A percentile compares a stretch with the other conserved stretches of the same genome.
phyloP scores from a whole-genome alignment of 352 stramenopile species.

The Phytopythium mirpurense region DNA sequence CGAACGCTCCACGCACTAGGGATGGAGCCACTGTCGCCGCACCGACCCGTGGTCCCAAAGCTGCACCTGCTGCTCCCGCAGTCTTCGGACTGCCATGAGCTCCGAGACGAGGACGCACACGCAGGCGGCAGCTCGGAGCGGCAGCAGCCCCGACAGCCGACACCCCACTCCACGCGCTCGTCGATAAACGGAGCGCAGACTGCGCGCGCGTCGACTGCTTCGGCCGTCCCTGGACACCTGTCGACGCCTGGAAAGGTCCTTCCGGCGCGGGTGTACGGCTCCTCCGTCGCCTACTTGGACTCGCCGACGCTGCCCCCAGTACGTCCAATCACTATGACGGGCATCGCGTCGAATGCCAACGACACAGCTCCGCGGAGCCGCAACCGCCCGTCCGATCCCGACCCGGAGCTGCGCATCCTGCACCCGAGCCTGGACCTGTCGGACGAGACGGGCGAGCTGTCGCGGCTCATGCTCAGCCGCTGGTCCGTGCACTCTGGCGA shows the following conservation, averaged over 20 bases:
- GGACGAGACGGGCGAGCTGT: conserved; percentile 55
- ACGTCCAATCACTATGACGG: conserved; percentile 11
- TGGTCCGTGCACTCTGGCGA: conserved; percentile 61
- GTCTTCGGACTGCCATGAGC: not conserved
- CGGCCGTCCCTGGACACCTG: not conserved
- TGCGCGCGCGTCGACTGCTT: not conserved
- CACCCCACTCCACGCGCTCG: conserved; percentile 3
- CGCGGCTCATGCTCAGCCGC: conserved; percentile 51
- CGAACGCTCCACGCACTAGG: not conserved
- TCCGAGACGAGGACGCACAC: not conserved
- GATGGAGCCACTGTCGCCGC: conserved; percentile 26
- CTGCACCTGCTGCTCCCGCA: conserved; percentile 15
- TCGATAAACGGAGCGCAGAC: not conserved
- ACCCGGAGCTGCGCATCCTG: conserved; percentile 46
- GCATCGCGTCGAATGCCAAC: no score
- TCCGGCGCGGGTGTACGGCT: conserved; percentile 21
- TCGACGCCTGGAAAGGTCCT: conserved; percentile 14
- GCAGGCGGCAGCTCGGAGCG: conserved; percentile 8
- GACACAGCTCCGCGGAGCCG: no score
- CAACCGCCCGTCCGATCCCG: not conserved
- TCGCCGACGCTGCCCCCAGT: conserved; percentile 29
- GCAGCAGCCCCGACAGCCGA: conserved; percentile 10
- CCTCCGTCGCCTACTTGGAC: conserved; percentile 30
- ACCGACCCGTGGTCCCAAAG: conserved; percentile 14
- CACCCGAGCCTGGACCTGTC: conserved; percentile 50